Base-by-base conservation (phyloP, 2,329 filamentous ascomycete genomes). In the Raffaelea arxii region DNA sequence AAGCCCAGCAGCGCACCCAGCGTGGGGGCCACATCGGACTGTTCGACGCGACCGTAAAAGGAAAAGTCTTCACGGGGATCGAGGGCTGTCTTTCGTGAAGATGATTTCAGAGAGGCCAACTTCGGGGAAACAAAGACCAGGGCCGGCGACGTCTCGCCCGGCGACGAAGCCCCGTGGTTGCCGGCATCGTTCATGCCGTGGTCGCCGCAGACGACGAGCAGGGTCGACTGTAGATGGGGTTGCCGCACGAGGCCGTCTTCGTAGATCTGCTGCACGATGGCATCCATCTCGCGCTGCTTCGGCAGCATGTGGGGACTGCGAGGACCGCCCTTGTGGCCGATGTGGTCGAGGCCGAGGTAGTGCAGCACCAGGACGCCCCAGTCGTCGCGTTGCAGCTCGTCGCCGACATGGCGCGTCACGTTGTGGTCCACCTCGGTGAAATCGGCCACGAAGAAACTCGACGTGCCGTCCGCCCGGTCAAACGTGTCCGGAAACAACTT, bases 141-240 rank as follows among this genome's bases (percentile, higher is more conserved):
- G 16, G 92, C 92, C 0, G 92, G 84, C 1, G 91, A 96, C 2
- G 92, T 97, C 68, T 98, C 92, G 38, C 92, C 91, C 2, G 88
- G 78, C 0, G 90, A 90, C 10, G 91, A 96, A 35, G 91, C 92
- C 25, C 92, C 92, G 61, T 98, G 92, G 55, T 97, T 97, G 3
- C 92, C 92, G 19, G 87, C 92, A 56, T 97, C 91, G 56, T 97
- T 98, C 92, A 98, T 98, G n/a, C 92, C 92, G 60, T 98, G 92
- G 57, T 98, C 94, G 47, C 92, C 92, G 47, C 84, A 88, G 6
- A 98, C 67, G 3, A 98, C 81, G 40, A 98, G 75, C 2, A 98
- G 68, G 0, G 91, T 89, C 4, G 85, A 84, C 25, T 77, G 60
- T 1, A 96, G 77, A 62, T 95, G 84, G 1, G 74, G 60, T 47